These are phyloP conservation scores for Areca catechu DNA, from an alignment of 176 grass and related monocot genomes.

Conservation along the genomic window DNA sequence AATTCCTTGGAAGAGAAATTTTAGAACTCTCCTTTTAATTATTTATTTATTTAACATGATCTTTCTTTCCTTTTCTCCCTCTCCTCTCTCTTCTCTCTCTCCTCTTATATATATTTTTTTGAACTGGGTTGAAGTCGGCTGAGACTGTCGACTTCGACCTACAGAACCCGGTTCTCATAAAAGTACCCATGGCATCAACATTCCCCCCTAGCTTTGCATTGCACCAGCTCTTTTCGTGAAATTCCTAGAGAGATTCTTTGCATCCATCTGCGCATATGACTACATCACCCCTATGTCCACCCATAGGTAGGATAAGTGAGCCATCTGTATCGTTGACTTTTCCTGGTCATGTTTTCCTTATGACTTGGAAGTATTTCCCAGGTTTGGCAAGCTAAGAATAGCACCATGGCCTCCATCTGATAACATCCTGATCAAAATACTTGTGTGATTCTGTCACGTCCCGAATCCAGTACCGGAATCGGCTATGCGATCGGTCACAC, in stretches of 20 bases:
- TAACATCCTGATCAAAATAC: conserved; percentile 79
- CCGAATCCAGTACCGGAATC: no score
- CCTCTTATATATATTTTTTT: no score
- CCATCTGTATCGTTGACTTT: conserved; percentile 53
- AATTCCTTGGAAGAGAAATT: no score
- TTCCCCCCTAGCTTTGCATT: conserved; percentile 80
- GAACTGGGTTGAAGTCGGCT: no score
- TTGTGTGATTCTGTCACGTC: conserved; percentile 95
- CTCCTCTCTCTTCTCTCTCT: no score
- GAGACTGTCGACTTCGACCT: no score
- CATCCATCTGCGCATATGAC: conserved; percentile 69
- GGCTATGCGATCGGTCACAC: no score
- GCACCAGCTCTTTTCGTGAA: conserved; percentile 64
- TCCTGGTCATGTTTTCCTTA: conserved; percentile 35
- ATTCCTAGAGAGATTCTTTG: conserved; percentile 58
- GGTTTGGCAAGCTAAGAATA: conserved; percentile 54
- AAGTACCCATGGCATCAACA: conserved; percentile 56
- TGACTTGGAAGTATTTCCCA: conserved; percentile 28
- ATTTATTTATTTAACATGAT: no score
- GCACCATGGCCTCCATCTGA: conserved; percentile 82
- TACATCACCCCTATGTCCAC: conserved; percentile 82
- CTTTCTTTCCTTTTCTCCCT: no score
- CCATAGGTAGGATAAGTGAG: conserved; percentile 68
- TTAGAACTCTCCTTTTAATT: no score
- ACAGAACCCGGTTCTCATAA: no score